Percentiles rank a stretch among this genome's conserved stretches.
Conservation (phyloP, 331 rosid genomes). For the Rhamnella rubrinervis region DNA sequence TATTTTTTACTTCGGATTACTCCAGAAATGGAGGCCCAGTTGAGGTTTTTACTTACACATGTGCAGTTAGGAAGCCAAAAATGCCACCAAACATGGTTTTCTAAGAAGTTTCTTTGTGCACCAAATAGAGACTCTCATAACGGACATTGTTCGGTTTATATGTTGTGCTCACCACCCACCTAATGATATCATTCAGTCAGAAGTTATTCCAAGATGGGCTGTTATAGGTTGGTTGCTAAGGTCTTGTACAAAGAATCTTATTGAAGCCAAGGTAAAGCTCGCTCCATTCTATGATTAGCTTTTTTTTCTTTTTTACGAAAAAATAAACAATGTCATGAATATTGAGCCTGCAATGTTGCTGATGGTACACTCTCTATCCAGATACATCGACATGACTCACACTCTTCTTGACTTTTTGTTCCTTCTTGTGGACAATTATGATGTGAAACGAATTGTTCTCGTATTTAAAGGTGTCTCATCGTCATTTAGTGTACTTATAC, state of each 20-base stretch:
- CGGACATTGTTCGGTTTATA: constrained; percentile 66
- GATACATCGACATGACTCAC: constrained; percentile 52
- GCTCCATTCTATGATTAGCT: constrained; percentile 89
- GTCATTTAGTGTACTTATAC: constrained; percentile 43
- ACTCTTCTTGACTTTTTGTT: constrained; percentile 65
- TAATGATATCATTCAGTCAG: constrained; percentile 76
- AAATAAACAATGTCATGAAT: constrained; percentile 64
- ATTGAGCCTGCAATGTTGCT: constrained; percentile 80
- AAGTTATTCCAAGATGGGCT: constrained; percentile 83
- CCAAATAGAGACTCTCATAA: constrained; percentile 46
- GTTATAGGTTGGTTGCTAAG: constrained; percentile 75
- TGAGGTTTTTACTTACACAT: constrained; percentile 60
- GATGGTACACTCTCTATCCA: constrained; percentile 63
- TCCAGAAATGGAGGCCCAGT: constrained; percentile 70
- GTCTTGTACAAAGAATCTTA: constrained; percentile 43
- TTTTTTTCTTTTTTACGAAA: constrained; percentile 60
- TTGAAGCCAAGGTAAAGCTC: constrained; percentile 53
- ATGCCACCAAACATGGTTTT: constrained; percentile 70
- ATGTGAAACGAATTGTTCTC: constrained; percentile 40
- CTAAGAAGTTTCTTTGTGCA: constrained; percentile 53
- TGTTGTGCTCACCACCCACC: constrained; percentile 85
- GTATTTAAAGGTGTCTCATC: constrained; percentile 52
- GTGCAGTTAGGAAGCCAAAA: constrained; percentile 65
- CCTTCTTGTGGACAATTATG: constrained; percentile 67
- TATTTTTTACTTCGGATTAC: constrained; percentile 57